Conservation (phyloP, 306 rosid genomes). For the Cucurbita argyrosperma region DNA sequence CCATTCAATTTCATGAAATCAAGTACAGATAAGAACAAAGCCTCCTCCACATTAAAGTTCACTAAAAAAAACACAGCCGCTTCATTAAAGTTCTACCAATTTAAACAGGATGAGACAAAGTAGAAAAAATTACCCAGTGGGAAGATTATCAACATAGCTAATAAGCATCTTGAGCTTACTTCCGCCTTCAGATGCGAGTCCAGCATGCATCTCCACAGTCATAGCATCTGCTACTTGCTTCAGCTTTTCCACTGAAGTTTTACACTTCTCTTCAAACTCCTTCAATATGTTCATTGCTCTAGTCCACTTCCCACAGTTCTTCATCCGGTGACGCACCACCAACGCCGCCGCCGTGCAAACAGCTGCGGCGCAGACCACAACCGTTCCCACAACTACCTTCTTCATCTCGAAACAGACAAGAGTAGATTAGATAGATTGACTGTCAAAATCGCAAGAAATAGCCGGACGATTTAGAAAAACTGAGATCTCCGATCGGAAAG, state of each 20-base stretch:
- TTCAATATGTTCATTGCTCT: conserved; percentile 33
- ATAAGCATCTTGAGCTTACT: conserved; percentile 96
- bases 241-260: conserved; percentile 55
- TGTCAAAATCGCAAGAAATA: not conserved
- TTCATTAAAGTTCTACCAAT: not conserved
- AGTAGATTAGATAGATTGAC: not conserved
- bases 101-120: not conserved
- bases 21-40: not conserved
- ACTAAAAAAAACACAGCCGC: too few relatives aligned
- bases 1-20: not conserved
- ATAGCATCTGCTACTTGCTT: conserved; percentile 71
- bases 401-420: conserved; percentile 29
- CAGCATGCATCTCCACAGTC: conserved; percentile 93
- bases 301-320: conserved; percentile 44
- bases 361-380: conserved; percentile 58
- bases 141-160: conserved; percentile 80
- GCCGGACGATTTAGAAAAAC: not conserved
- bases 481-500: not conserved
- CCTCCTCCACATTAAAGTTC: not conserved
- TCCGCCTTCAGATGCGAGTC: conserved; percentile 91
- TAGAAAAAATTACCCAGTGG: conserved; percentile 50
- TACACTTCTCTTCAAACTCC: conserved; percentile 56
- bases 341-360: conserved; percentile 73
- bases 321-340: conserved; percentile 36
- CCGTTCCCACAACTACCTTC: conserved; percentile 49